phyloP scores from a whole-genome alignment of 2,329 filamentous ascomycete species.

The Ascochyta lentis region DNA sequence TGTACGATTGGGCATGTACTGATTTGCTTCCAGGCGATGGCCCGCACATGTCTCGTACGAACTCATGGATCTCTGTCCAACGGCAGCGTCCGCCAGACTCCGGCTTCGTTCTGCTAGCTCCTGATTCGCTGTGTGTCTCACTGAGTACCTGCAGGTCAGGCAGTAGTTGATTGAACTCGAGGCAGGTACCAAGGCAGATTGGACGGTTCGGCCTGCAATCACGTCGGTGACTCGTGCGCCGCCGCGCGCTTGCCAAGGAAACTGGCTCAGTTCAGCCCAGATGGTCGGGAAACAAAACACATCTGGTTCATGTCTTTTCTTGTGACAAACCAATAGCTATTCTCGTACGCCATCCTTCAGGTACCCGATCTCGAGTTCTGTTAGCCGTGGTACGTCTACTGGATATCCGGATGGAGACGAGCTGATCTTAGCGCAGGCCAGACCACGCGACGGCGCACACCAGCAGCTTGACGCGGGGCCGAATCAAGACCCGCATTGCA shows the following conservation, averaged over 20 bases:
- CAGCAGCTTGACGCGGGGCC: constrained; percentile 7
- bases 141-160: constrained; percentile 11
- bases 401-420: constrained; percentile 1
- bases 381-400: not conserved
- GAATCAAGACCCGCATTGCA: constrained; percentile 17
- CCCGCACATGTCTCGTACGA: not conserved
- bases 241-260: constrained; percentile 11
- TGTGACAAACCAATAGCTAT: constrained; percentile 14
- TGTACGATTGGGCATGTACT: not conserved
- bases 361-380: not conserved
- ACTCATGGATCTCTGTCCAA: not conserved
- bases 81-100: not conserved
- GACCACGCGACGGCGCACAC: constrained; percentile 20
- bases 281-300: constrained; percentile 8
- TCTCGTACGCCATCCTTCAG: constrained; percentile 4
- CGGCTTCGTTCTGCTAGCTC: not conserved
- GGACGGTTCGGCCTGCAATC: constrained; percentile 13
- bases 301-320: constrained; percentile 12
- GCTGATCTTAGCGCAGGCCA: constrained; percentile 17
- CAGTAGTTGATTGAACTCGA: constrained; percentile 3
- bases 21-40: not conserved
- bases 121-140: constrained; percentile 4
- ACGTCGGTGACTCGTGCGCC: constrained; percentile 12
- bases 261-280: constrained; percentile 5
- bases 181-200: constrained; percentile 14